Percentiles rank a stretch among this genome's conserved stretches.
phyloP scores from a whole-genome alignment of 2,329 filamentous ascomycete species.

The Botrytis galanthina region DNA sequence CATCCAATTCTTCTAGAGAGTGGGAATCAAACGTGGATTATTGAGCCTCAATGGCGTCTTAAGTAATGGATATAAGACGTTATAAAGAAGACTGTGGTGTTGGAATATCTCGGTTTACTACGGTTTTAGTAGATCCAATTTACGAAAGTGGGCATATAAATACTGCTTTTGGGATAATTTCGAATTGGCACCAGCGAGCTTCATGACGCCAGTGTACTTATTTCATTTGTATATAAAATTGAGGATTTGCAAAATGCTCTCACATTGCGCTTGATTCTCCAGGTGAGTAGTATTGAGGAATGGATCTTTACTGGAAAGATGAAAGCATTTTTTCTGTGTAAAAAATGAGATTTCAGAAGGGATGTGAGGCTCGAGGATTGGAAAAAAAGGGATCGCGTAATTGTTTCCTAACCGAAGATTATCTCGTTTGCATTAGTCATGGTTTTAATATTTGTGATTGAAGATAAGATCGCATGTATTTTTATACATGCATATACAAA shows the following conservation, averaged over 20 bases:
- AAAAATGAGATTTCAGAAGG: too few species aligned
- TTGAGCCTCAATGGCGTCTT: background rate
- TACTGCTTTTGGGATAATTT: background rate
- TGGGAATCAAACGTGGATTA: background rate
- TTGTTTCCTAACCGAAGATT: background rate
- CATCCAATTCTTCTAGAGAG: fast-evolving
- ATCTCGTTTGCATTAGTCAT: background rate
- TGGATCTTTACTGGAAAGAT: too few species aligned
- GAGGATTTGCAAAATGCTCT: background rate
- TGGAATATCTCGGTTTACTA: fast-evolving
- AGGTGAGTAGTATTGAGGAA: background rate
- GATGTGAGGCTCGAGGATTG: too few species aligned
- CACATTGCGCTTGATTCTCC: too few species aligned
- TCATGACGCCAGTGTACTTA: background rate
- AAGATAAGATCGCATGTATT: background rate
- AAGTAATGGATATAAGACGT: background rate
- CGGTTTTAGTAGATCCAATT: fast-evolving
- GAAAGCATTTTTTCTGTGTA: too few species aligned
- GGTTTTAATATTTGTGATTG: background rate
- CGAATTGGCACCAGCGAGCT: background rate
- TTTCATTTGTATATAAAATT: background rate
- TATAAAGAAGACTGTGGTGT: fast-evolving
- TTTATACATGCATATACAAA: too few species aligned
- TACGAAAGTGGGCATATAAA: fast-evolving
- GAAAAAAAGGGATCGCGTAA: background rate